These are phyloP conservation scores for Choanephora cucurbitarum DNA, from an alignment of 371 early-diverging fungal genomes.

Conservation along the genomic window DNA sequence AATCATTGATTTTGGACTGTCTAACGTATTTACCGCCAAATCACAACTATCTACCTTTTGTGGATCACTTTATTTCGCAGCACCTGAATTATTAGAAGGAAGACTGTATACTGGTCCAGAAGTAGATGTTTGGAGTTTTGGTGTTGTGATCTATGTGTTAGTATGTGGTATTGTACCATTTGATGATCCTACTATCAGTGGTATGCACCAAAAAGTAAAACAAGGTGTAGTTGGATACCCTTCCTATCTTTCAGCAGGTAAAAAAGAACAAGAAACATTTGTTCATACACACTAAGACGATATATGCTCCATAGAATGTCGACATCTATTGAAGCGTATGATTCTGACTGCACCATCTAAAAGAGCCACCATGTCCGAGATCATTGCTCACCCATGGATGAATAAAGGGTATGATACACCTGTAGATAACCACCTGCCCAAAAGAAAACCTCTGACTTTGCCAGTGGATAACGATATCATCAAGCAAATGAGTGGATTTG, in stretches of 20 bases:
- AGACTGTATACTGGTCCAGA: constrained; percentile 90
- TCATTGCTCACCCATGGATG: constrained; percentile 84
- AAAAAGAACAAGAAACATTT: constrained; percentile 1
- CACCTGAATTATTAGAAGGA: constrained; percentile 91
- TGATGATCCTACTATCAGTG: constrained; percentile 87
- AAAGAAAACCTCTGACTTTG: constrained; percentile 61
- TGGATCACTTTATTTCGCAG: constrained; percentile 95
- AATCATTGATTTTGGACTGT: constrained; percentile 94
- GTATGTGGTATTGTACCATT: constrained; percentile 95
- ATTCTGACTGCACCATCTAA: constrained; percentile 68
- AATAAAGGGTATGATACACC: constrained; percentile 68
- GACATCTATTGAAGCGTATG: constrained; percentile 74
- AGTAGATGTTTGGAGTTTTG: constrained; percentile 95
- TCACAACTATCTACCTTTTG: constrained; percentile 88
- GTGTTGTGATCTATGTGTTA: constrained; percentile 92
- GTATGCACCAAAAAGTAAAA: constrained; percentile 88
- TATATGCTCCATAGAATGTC: constrained; percentile 62
- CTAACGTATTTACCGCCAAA: constrained; percentile 84
- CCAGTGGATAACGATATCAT: constrained; percentile 75
- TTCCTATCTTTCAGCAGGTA: constrained; percentile 81
- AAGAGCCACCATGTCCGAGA: constrained; percentile 75
- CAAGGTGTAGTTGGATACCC: constrained; percentile 75
- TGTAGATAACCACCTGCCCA: constrained; percentile 64
- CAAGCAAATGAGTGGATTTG: constrained; percentile 81
- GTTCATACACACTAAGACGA: not conserved